phyloP scores from a whole-genome alignment of 352 stramenopile genomes.

The Globisporangium irregulare region DNA sequence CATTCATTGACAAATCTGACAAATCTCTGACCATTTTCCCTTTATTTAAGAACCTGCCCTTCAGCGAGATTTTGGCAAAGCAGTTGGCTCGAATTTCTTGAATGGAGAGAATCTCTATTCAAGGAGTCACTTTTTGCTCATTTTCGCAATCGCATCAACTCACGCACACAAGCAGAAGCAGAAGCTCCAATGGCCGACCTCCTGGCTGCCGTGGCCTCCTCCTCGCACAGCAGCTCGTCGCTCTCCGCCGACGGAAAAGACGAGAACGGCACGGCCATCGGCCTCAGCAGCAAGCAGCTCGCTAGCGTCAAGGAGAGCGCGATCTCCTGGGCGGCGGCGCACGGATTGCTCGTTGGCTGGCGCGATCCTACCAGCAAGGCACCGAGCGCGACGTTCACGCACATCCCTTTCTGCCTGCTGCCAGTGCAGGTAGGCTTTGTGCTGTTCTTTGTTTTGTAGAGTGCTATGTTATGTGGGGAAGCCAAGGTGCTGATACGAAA shows the following conservation, averaged over 20 bases:
- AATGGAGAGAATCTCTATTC: too few relatives aligned
- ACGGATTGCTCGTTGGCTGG: constrained; percentile 72
- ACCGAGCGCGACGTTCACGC: constrained; percentile 51
- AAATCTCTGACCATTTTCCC: too few relatives aligned
- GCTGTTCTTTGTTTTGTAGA: neutral
- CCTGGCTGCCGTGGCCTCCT: constrained; percentile 32
- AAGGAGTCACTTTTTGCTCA: neutral
- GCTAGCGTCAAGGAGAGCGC: constrained; percentile 63
- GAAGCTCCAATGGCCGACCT: constrained; percentile 29
- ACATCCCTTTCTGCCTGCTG: constrained; percentile 75
- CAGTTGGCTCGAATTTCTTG: too few relatives aligned
- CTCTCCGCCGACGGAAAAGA: constrained; percentile 5
- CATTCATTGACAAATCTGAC: too few relatives aligned
- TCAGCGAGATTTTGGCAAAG: too few relatives aligned
- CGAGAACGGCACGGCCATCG: constrained; percentile 36
- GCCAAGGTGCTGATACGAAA: neutral
- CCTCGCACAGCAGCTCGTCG: constrained; percentile 17
- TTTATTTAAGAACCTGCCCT: too few relatives aligned
- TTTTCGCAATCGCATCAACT: neutral
- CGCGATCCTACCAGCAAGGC: constrained; percentile 29
- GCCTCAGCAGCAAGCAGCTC: constrained; percentile 38
- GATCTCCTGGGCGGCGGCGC: constrained; percentile 66
- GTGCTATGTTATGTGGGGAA: neutral
- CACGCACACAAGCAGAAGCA: neutral
- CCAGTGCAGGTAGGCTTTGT: constrained; percentile 39